Base-by-base conservation (phyloP, 371 early-diverging fungal species). In the Mortierella sp. region DNA sequence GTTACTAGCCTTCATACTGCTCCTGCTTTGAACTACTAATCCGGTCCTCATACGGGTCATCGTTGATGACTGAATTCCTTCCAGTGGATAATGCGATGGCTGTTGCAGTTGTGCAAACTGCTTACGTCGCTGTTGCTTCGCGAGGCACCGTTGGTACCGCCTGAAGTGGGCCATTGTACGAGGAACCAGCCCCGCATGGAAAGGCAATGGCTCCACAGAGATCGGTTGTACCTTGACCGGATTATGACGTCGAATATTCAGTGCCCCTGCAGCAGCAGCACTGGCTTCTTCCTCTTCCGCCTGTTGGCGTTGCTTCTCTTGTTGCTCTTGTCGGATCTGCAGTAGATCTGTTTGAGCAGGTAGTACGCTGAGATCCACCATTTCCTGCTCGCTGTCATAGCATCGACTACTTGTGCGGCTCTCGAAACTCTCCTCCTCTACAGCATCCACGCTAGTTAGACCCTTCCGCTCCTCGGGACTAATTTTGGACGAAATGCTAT, bases 171-270 rank as follows among this genome's bases (percentile, higher is more conserved):
- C 30, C 28, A 49, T 4, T 6, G 70, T 75, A 34, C 76, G 26
- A 1, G 76, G 76, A 1, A 75, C 76, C 27, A 75, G 56, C 12
- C 69, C 76, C 11, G 55, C 27, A 52, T 69, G 70, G 31, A 75
- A 75, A 6, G 76, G 69, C 17, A 75, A 31, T 1, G 76, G 76
- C 41, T 75, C 76, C 0, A 75, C 30, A 12, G 76, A 75, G 11
- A 75, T 44, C 0, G 76, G 76, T 21, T 75, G 76, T 6, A 75
- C 65, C 30, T 56, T 75, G 60, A 43, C 48, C 5, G 76, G 76
- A 17, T 75, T 75, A 4, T 70, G 60, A 9, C 58, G 31, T 5
- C 30, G 53, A 27, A 4, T 15, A 23, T 24, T 6, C 28, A 17
- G 5, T 15, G 23, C 4, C 12, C 12, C 28, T 12, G 24, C 26